A percentile compares a stretch with the other conserved stretches of the same genome.
Conservation (phyloP, 2,329 filamentous ascomycete genomes). For the Fusarium sulawesiense region DNA sequence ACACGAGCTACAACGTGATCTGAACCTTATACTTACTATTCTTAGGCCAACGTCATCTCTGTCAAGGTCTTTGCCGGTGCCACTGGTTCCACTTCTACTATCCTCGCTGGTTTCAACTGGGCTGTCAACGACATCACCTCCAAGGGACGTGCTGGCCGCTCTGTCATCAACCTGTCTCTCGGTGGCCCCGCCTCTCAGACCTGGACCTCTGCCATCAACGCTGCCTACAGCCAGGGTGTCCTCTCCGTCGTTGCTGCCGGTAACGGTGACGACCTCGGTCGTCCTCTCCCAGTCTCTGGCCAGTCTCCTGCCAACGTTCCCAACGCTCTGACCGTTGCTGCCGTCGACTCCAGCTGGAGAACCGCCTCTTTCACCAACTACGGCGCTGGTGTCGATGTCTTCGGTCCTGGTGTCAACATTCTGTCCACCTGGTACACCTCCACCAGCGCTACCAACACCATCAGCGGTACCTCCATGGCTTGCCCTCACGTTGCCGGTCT, state of each 20-base stretch:
- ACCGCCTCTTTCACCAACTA: constrained; percentile 63
- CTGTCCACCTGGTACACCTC: constrained; percentile 57
- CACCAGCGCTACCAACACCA: constrained; percentile 48
- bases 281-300: constrained; percentile 53
- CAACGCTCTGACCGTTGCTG: constrained; percentile 62
- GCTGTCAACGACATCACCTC: constrained; percentile 51
- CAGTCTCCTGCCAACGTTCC: constrained; percentile 60
- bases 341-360: constrained; percentile 53
- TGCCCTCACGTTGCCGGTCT: constrained; percentile 56
- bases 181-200: constrained; percentile 51
- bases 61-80: constrained; percentile 50
- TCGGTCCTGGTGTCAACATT: constrained; percentile 56
- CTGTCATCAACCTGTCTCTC: constrained; percentile 58
- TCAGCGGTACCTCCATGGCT: constrained; percentile 59
- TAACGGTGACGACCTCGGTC: constrained; percentile 51
- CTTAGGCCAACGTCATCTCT: constrained; percentile 43
- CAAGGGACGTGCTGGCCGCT: constrained; percentile 49
- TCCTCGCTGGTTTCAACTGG: constrained; percentile 57
- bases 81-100: constrained; percentile 42
- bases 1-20: neutral
- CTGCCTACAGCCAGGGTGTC: constrained; percentile 54
- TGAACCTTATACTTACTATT: constrained; percentile 1
- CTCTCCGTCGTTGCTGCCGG: constrained; percentile 61
- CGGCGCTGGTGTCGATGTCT: constrained; percentile 55
- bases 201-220: constrained; percentile 56